Base-by-base conservation (phyloP, 306 rosid species). In the Trifolium fragiferum region DNA sequence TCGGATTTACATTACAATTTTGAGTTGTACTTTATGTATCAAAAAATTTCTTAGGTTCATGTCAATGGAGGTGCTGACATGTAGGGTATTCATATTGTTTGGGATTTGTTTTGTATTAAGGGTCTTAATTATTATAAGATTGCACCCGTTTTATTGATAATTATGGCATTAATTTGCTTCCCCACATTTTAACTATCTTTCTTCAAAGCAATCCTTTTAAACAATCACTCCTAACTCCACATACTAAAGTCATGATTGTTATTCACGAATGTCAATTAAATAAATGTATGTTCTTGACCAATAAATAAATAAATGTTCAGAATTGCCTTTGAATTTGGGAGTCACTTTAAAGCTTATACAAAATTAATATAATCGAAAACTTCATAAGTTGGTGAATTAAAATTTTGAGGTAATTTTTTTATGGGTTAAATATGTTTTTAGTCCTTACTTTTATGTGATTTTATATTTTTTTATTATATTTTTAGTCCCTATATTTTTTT, bases 151-250 rank as follows among this genome's bases (percentile, higher is more conserved):
- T 77, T 70, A 76, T 68, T 74, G 21, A 41, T 81, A 78, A 84
- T 84, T 85, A 84, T 70, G 78, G 1, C 70, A 41, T 68, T 73
- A 74, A 41, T 74, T 74, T 77, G 69, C 82, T 77, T 68, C 69
- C 15, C 41, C 43, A 21, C 46, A 8, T 23, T 54, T 70, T 68
- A 10, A 57, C 68, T 61, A 35, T 69, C 37, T 68, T 68, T 50
- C 35, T 5, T 72, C 51, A 67, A 67, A 62, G 8, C 43, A 33
- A 23, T 37, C 41, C 23, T 75, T 59, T 32, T 70, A 14, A 57
- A 20, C 68, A 51, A 15, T 21, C 33, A 19, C 15, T 32, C 7
- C 40, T 20, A 11, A 63, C 70, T 78, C 68, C 54, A 30, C 63
- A 20, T 41, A 51, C 66, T 60, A 2, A 71, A 66, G 59, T 59